phyloP scores from a whole-genome alignment of 2,329 filamentous ascomycete species.

The Pseudogymnoascus sp. region DNA sequence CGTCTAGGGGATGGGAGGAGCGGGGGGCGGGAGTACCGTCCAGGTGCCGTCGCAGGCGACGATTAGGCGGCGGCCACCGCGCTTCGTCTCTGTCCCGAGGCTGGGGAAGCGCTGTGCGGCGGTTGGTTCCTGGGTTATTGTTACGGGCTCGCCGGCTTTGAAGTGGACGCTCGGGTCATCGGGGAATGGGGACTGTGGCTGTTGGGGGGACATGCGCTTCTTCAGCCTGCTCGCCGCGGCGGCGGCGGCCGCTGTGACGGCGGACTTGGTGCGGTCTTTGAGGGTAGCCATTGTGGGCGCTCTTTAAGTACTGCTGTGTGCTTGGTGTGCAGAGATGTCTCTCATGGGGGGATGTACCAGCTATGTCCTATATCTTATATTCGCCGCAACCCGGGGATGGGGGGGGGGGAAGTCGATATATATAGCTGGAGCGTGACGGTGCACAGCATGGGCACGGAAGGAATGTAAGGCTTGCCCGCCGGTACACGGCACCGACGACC shows the following conservation, averaged over 20 bases:
- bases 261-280: slow-evolving; percentile 5
- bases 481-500: neutral
- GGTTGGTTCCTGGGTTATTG: neutral
- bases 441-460: neutral
- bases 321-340: neutral
- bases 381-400: neutral
- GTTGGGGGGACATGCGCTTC: neutral
- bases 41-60: slow-evolving; percentile 27
- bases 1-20: neutral
- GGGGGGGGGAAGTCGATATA: neutral
- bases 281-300: neutral
- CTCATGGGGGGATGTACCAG: neutral
- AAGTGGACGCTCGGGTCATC: neutral
- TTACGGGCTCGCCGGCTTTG: neutral
- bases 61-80: slow-evolving; percentile 17
- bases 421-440: neutral
- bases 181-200: neutral
- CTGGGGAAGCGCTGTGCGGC: neutral
- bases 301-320: neutral
- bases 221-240: neutral
- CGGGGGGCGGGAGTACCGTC: slow-evolving; percentile 14
- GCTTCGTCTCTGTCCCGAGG: neutral
- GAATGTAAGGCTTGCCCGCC: neutral
- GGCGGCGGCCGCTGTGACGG: neutral
- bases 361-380: neutral